Conservation (phyloP, 1,284 basidiomycete genomes). For the Trichosporon ovoides region DNA sequence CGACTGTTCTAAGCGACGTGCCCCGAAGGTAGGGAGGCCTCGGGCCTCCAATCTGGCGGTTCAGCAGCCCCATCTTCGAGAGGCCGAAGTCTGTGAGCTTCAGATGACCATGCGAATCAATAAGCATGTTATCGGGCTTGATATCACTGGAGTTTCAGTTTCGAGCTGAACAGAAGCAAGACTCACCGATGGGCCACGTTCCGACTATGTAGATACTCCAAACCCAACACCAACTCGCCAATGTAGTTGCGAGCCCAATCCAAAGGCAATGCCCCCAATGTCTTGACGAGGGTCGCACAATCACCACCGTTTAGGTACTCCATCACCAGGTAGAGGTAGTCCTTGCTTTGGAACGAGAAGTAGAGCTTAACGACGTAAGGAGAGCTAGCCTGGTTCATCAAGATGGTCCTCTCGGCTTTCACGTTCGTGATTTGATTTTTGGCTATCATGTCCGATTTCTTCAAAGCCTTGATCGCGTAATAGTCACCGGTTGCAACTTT, state of each 20-base stretch:
- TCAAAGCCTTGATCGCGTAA: conserved; percentile 97
- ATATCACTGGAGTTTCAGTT: conserved; percentile 66
- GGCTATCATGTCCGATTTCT: conserved; percentile 99
- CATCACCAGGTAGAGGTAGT: conserved; percentile 97
- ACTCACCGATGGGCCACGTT: conserved; percentile 94
- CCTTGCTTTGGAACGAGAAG: conserved; percentile 96
- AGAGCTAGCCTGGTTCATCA: conserved; percentile 98
- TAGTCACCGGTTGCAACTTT: conserved; percentile 98
- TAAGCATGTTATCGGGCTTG: conserved; percentile 96
- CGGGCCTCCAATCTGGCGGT: conserved; percentile 79
- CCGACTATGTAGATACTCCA: conserved; percentile 92
- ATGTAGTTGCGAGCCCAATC: conserved; percentile 97
- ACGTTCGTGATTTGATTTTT: conserved; percentile 99
- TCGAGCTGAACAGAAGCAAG: background rate
- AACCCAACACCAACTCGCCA: conserved; percentile 91
- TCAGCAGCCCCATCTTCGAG: conserved; percentile 91
- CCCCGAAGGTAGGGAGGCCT: conserved; percentile 54
- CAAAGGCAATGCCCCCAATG: conserved; percentile 84
- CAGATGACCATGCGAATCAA: conserved; percentile 91
- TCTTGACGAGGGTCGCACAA: conserved; percentile 93
- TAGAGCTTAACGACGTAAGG: conserved; percentile 98
- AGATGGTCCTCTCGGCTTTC: conserved; percentile 97
- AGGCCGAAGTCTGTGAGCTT: conserved; percentile 98
- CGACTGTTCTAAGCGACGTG: conserved; percentile 45
- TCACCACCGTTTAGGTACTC: conserved; percentile 97